These are phyloP conservation scores for Parasitella parasitica DNA, from an alignment of 371 early-diverging fungal genomes.

Conservation along the genomic window DNA sequence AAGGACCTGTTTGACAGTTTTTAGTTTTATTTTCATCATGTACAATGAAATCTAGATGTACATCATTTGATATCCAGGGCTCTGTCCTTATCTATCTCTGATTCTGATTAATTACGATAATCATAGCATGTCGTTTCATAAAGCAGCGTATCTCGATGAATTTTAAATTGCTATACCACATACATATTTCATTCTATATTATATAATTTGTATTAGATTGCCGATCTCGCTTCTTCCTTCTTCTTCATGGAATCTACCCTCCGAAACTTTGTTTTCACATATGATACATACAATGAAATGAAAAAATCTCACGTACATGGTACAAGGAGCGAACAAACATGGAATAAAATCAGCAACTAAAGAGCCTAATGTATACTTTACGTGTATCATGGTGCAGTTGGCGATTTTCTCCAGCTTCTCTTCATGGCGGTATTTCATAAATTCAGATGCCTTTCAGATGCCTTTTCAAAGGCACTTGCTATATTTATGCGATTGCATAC, in stretches of 20 bases:
- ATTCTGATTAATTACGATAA: background rate
- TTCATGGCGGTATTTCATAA: background rate
- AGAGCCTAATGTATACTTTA: no score
- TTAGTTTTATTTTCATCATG: background rate
- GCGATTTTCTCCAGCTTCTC: background rate
- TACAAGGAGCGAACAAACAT: background rate
- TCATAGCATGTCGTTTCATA: background rate
- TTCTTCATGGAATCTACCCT: background rate
- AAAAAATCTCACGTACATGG: background rate
- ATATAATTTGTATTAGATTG: background rate
- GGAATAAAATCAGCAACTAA: background rate
- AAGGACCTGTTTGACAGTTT: conserved; percentile 24
- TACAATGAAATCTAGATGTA: background rate
- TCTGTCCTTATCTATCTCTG: background rate
- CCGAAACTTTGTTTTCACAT: background rate
- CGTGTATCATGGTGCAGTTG: no score
- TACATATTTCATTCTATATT: no score
- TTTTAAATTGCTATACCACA: no score
- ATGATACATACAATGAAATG: background rate
- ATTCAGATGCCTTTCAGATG: conserved; percentile 14
- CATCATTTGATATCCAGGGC: background rate
- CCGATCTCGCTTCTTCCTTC: background rate
- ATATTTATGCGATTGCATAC: background rate
- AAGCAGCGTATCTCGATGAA: no score
- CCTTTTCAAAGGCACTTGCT: conserved; percentile 3